phyloP scores from a whole-genome alignment of 805 yeast species.

The Ogataea haglerorum region DNA sequence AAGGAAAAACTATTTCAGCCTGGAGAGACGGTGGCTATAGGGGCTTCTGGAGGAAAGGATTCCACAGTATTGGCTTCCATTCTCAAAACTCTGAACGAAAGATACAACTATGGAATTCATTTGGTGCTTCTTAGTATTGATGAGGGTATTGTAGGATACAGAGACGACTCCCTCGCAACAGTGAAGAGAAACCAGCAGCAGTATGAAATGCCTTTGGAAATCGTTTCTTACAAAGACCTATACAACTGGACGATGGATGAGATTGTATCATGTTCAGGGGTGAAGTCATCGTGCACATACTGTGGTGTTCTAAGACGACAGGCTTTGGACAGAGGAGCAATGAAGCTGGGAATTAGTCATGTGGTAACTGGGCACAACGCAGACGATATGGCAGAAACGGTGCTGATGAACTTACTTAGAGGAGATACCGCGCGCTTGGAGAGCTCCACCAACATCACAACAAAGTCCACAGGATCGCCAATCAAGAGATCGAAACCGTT shows the following conservation, averaged over 20 bases:
- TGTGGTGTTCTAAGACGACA: conserved; percentile 97
- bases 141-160: conserved; percentile 94
- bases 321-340: conserved; percentile 94
- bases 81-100: conserved; percentile 79
- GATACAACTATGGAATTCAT: conserved; percentile 84
- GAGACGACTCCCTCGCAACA: conserved; percentile 96
- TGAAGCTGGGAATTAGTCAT: conserved; percentile 77
- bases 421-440: conserved; percentile 96
- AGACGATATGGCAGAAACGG: conserved; percentile 99
- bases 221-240: conserved; percentile 75
- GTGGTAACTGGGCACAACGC: conserved; percentile 99
- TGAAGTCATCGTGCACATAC: conserved; percentile 91
- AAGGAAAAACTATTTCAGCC: conserved; percentile 62
- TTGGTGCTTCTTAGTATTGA: conserved; percentile 83
- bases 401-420: conserved; percentile 85
- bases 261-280: conserved; percentile 91
- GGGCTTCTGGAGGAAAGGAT: conserved; percentile 99
- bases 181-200: conserved; percentile 90
- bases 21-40: conserved; percentile 92
- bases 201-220: conserved; percentile 39
- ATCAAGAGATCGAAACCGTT: conserved; percentile 93
- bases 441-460: conserved; percentile 80
- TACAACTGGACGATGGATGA: conserved; percentile 99
- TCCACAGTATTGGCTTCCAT: conserved; percentile 92
- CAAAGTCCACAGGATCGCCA: conserved; percentile 80